Evolutionary conservation across 2,329 filamentous ascomycete genomes (phyloP).

Genomic region (Cladosporium cucumerinum): DNA sequence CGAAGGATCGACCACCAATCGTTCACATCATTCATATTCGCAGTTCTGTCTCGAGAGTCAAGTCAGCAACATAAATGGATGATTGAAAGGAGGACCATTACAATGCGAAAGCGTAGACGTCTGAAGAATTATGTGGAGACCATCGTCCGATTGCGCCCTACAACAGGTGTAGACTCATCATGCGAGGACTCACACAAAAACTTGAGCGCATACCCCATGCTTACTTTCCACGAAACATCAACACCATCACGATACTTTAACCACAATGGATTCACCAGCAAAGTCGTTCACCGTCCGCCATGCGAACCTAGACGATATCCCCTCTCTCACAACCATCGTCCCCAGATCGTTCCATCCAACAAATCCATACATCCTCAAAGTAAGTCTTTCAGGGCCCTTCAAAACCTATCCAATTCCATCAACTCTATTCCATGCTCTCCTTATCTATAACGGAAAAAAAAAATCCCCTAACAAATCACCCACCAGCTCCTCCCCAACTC

Average conservation of each 20-base stretch:
- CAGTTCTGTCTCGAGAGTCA: neutral
- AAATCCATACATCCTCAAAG: slow-evolving; percentile 24
- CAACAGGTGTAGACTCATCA: neutral
- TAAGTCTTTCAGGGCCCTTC: neutral
- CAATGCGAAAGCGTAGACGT: neutral
- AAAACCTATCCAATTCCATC: neutral
- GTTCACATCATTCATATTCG: neutral
- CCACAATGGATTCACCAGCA: neutral
- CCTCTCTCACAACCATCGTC: slow-evolving; percentile 28
- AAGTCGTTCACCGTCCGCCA: slow-evolving; percentile 1
- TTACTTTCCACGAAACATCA: neutral
- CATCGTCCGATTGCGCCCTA: neutral
- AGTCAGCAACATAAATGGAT: neutral
- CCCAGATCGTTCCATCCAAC: slow-evolving; percentile 28
- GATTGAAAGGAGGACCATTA: too few relatives aligned
- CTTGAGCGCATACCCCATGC: neutral
- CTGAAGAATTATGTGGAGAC: neutral
- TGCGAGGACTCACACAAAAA: neutral
- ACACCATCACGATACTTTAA: neutral
- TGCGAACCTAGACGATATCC: slow-evolving; percentile 10
- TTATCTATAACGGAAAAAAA: neutral
- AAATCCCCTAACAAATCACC: neutral
- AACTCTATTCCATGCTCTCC: too few relatives aligned
- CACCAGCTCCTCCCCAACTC: slow-evolving; percentile 26
- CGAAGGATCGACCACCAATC: neutral